Base-by-base conservation (phyloP, 1,284 basidiomycete genomes). In the Melampsora occidentalis region DNA sequence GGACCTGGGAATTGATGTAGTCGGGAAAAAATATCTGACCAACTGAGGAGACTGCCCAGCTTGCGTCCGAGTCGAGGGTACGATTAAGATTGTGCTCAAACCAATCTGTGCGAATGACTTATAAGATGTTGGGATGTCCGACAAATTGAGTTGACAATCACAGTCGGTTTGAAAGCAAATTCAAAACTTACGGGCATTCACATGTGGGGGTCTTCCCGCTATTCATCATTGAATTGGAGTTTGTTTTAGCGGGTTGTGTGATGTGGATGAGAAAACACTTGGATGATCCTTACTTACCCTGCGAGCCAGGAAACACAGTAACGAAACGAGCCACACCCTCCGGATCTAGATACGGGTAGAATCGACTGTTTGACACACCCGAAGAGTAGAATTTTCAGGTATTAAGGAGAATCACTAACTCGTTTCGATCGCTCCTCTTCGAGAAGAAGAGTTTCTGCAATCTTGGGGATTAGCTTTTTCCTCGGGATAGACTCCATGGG, bases 51-150 rank as follows among this genome's bases (percentile, higher is more conserved):
- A 61, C 69, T 20, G 46, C 31, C 31, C 46, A 61, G 53, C 46
- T 51, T 12, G 69, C 61, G 22, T 71, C 69, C 28, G 69, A 71
- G 59, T 71, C 69, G 35, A 71, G 48, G 20, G 69, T 71, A 62
- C 63, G 61, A 25, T 71, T 63, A 42, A 31, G 25, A 64, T 42
- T 42, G 18, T 62, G n/a, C 61, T 71, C 69, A 39, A 42, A 71
- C 69, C 69, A 71, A 49, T 71, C 69, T 4, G 69, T 71, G 46
- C 69, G 35, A 46, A 71, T 49, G 35, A 71, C 69, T 71, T 42
- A 2, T n/a, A n/a, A n/a, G 39, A 42, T 42, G 39, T 42, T 42
- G 39, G 10, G 39, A 42, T 42, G 35, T 35, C 35, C 35, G 35
- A 42, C 35, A 42, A 12, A 42, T 42, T 12, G 39, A 42, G 39